Conservation (phyloP, 2,329 filamentous ascomycete genomes). For the Phyllosticta citrichinensis region DNA sequence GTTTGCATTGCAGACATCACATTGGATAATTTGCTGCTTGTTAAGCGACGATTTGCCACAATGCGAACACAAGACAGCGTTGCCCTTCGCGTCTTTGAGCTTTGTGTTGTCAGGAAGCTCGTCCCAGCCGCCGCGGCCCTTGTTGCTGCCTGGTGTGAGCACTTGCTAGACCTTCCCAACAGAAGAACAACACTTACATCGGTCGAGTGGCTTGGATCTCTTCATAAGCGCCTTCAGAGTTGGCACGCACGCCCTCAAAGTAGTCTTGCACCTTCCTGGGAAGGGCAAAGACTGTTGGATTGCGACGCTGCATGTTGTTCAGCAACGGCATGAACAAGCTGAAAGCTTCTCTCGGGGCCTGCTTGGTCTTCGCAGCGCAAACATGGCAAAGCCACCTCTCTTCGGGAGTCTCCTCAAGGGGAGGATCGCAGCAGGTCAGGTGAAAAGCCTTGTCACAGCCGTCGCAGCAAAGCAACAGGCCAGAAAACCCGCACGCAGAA, state of each 20-base stretch:
- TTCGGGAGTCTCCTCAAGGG: constrained; percentile 37
- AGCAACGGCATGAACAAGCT: constrained; percentile 52
- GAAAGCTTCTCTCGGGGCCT: constrained; percentile 37
- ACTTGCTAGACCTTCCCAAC: constrained; percentile 4
- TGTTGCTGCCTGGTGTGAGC: constrained; percentile 25
- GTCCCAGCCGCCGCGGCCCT: constrained; percentile 31
- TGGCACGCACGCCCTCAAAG: constrained; percentile 72
- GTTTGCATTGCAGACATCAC: constrained; percentile 68
- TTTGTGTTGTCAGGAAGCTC: constrained; percentile 42
- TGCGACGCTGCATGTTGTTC: constrained; percentile 54
- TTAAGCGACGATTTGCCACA: constrained; percentile 58
- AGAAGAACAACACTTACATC: constrained; percentile 12
- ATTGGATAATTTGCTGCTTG: constrained; percentile 69
- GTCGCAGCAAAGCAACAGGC: constrained; percentile 86
- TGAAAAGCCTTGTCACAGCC: constrained; percentile 86
- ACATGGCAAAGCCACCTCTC: constrained; percentile 68
- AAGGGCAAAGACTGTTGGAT: constrained; percentile 60
- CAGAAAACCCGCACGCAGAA: constrained; percentile 72
- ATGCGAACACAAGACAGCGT: constrained; percentile 63
- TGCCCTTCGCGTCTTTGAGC: constrained; percentile 61
- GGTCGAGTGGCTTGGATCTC: constrained; percentile 35
- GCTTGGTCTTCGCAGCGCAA: constrained; percentile 42
- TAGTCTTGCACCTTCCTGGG: constrained; percentile 61
- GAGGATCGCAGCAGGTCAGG: constrained; percentile 77
- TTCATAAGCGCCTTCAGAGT: constrained; percentile 69